Evolutionary conservation across 2,329 filamentous ascomycete species (phyloP).

Genomic region (Zymoseptoria tritici): DNA sequence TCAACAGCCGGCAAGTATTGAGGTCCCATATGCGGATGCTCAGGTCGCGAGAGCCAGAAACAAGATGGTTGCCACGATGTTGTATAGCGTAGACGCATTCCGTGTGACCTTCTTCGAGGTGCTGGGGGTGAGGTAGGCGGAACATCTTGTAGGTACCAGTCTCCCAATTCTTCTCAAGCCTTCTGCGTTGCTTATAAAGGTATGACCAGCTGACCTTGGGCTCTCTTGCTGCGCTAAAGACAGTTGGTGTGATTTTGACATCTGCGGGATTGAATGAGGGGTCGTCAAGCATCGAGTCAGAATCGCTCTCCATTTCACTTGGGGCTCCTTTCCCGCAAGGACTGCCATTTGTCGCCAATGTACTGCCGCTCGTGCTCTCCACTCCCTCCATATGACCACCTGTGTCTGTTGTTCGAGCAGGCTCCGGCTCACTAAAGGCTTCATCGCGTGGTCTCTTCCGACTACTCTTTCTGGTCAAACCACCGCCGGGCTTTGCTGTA

Average conservation of each 20-base stretch:
- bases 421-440: slow-evolving; percentile 28
- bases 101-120: slow-evolving; percentile 73
- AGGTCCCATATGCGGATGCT: slow-evolving; percentile 88
- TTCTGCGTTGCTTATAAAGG: slow-evolving; percentile 78
- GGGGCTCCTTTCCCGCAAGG: not conserved
- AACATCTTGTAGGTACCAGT: slow-evolving; percentile 76
- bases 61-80: slow-evolving; percentile 74
- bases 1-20: slow-evolving; percentile 66
- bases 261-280: not conserved
- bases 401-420: slow-evolving; percentile 4
- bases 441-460: slow-evolving; percentile 27
- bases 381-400: slow-evolving; percentile 16
- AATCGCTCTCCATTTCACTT: slow-evolving; percentile 3
- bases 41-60: slow-evolving; percentile 86
- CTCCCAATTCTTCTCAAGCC: slow-evolving; percentile 87
- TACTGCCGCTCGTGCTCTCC: slow-evolving; percentile 4
- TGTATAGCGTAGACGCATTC: slow-evolving; percentile 96
- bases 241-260: slow-evolving; percentile 7
- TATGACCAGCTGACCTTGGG: slow-evolving; percentile 83
- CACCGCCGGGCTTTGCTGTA: slow-evolving; percentile 58
- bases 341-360: not conserved
- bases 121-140: slow-evolving; percentile 76
- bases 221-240: slow-evolving; percentile 27
- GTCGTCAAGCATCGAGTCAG: not conserved
- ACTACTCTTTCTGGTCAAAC: slow-evolving; percentile 25